Evolutionary conservation across 176 grass and related monocot species (phyloP), one percentile per base, ranked within the genome.

Genomic region (Rhynchospora breviuscula): DNA sequence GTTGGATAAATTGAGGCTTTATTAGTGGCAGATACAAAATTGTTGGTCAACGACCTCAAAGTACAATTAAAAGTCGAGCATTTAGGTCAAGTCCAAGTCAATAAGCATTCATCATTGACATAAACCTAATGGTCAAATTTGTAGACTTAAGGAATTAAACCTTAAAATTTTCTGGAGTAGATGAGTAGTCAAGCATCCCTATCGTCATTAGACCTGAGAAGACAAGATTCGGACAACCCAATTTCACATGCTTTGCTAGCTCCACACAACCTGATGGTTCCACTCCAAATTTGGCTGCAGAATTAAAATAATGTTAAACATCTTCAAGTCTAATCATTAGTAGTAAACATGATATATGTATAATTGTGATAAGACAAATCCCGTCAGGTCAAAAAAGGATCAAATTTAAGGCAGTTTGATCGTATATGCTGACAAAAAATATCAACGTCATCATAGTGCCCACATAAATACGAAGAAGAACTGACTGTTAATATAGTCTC

Each of bases 201-300:
- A 98, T 95, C 52, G 96, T 98, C 96, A 98, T 98, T 77, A 95
- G 68, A 80, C 96, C 96, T 91, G 96, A 95, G 77, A 99, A 99
- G 35, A 95, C 86, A 33, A 99, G 96, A 83, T 99, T 99, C 8
- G 88, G 89, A 76, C 96, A 99, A 49, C 85, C 82, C 57, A 90
- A 18, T 89, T 99, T 99, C 69, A 99, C 93, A 86, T 95, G 93
- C 63, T 92, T 99, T 77, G 89, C 96, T 70, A 99, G 79, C 81
- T 88, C 86, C 11, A 89, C 86, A 78, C 96, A 99, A 12, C 88
- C 80, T 19, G 91, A 90, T 3, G 96, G 96, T 80, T 99, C 88
- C 73, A 95, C 89, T 33, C 96, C 96, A 66, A 86, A 95, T 91
- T 99, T 99, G 52, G 96, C 96, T 99, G 86, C 84, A 90, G 88